Evolutionary conservation across 1,284 basidiomycete genomes (phyloP), one percentile per base, ranked within the genome.

Genomic region (Naganishia sp.): DNA sequence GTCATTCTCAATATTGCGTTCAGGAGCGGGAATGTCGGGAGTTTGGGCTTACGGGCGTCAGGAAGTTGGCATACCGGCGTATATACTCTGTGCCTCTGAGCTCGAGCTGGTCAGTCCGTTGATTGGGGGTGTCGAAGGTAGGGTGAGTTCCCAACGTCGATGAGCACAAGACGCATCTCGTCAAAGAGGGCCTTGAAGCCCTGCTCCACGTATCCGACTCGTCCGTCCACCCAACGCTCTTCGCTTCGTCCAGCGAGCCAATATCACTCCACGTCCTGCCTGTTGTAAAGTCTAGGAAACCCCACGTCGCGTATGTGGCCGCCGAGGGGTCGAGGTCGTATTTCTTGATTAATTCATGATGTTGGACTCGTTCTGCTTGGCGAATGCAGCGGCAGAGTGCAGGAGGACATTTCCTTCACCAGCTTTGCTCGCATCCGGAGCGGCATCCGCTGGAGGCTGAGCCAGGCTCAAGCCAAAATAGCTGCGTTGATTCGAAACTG

Each of bases 281-380:
- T 23, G 54, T 55, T n/a, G 54, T 42, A 43, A 55, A 55, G 54
- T 55, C 54, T 1, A 55, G 54, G 36, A 55, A 55, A 23, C 23
- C 54, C 54, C 54, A 55, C 13, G 54, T 55, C 10, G 54, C 54
- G 54, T 55, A 55, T 10, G 28, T 23, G 33, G n/a, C 3, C n/a
- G 36, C 54, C 6, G 54, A 43, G 9, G 36, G 18, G 36, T 55
- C 54, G 15, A 55, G 39, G 33, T 55, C 36, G 10, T 55, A 3
- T 11, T 55, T 23, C 11, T 23, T 15, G 10, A 16, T 9, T n/a
- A 21, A 55, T 18, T 23, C n/a, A 11, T 55, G 16, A 55, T 43
- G 39, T 13, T n/a, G 36, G 9, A 10, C 11, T 39, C 9, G 54
- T 55, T 36, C 13, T 25, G 54, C 11, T 55, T n/a, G 5, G 36